Evolutionary conservation across 108 stramenopile species (phyloP), one percentile per base, ranked within the genome.

Genomic region (Pseudonitzschia delicatissima): DNA sequence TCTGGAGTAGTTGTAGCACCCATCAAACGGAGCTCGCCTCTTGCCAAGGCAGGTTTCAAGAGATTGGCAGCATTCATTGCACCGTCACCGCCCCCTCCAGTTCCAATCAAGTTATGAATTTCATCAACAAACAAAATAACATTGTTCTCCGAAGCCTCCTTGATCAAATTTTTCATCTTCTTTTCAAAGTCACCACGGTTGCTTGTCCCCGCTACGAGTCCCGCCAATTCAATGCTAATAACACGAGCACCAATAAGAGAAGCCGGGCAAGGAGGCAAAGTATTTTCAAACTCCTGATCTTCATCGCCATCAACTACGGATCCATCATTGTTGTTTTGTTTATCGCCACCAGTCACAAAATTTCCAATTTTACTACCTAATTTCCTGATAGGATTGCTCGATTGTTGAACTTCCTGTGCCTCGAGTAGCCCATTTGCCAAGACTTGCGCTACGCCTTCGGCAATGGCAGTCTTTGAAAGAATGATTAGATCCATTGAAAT

Each of bases 1-100:
- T 96, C 95, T n/a, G 84, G 62, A 15, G 88, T 69, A 5, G 95
- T 96, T 27, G 95, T 96, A 17, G 95, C 95, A 47, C 95, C 95
- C 67, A 96, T 77, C 25, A 90, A 62, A 27, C 86, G 75, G 20
- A 88, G 63, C 50, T 87, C 85, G 9, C 92, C 88, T 36, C 95
- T 36, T 29, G 95, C 90, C 63, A 96, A 70, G 6, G 91, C 92
- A 12, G 95, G 95, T 67, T 96, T 96, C 49, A 96, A 69, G 28
- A 96, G 67, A 69, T 96, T 96, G 28, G 89, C 91, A 29, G 94
- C 92, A 72, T 90, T 91, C 83, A 96, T 82, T 9, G 82, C 85
- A 20, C 95, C 95, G 62, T 91, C 90, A 29, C 84, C 92, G 40
- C 95, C 95, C 5, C 84, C 85, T n/a, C 94, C 94, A 13, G 92